A percentile compares a stretch with the other conserved stretches of the same genome.
These are phyloP conservation scores for Botrytis tulipae DNA, from an alignment of 2,329 filamentous ascomycete species.

Conservation along the genomic window DNA sequence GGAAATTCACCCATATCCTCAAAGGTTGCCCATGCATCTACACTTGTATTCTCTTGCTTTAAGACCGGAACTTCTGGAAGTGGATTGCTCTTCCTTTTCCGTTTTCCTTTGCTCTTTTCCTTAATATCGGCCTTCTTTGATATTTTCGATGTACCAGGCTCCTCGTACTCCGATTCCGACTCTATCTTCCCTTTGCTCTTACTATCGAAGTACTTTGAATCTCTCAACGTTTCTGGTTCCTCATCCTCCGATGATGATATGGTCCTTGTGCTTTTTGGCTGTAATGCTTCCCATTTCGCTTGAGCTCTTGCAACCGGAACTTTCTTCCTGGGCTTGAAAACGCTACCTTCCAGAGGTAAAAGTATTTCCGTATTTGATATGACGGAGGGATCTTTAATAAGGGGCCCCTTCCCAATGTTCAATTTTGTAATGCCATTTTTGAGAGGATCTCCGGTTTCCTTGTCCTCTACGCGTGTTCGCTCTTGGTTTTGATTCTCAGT, in stretches of 20 bases:
- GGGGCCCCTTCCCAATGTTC: constrained; percentile 17
- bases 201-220: constrained; percentile 22
- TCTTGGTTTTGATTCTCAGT: background rate
- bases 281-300: constrained; percentile 36
- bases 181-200: constrained; percentile 24
- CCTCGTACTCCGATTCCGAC: constrained; percentile 11
- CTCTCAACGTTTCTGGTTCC: background rate
- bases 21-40: constrained; percentile 52
- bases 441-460: constrained; percentile 19
- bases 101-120: constrained; percentile 3
- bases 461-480: background rate
- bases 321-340: constrained; percentile 25
- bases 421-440: constrained; percentile 23
- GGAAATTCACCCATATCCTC: constrained; percentile 62
- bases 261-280: constrained; percentile 25
- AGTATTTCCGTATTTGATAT: constrained; percentile 22
- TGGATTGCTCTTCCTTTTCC: background rate
- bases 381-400: constrained; percentile 27
- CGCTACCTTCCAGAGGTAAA: background rate
- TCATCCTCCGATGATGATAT: background rate
- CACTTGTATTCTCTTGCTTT: constrained; percentile 51
- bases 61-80: constrained; percentile 39
- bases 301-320: constrained; percentile 32
- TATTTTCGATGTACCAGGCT: background rate
- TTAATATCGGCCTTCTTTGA: background rate